These are phyloP conservation scores for Pseudisothecium myosuroides DNA, from an alignment of 225 moss, liverwort and hornwort genomes.

Conservation along the genomic window DNA sequence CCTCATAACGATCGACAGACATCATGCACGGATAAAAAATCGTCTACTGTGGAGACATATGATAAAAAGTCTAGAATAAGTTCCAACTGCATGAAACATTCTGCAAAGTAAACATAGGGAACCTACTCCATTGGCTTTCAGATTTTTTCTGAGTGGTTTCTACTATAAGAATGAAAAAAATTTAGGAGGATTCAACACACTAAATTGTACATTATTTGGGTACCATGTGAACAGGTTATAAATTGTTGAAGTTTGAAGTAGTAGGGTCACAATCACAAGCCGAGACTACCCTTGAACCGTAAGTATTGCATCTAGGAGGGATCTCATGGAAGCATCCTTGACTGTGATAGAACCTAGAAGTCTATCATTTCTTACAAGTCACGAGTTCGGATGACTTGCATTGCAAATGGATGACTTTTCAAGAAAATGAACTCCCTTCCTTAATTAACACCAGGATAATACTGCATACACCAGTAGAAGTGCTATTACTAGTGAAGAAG, in stretches of 20 bases:
- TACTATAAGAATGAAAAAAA: neutral
- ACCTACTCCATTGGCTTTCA: neutral
- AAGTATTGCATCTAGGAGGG: neutral
- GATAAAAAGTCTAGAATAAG: neutral
- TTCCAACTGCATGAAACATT: neutral
- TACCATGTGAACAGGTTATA: neutral
- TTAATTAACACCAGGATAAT: neutral
- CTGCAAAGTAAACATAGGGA: neutral
- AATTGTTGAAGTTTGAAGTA: neutral
- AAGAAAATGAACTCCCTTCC: neutral
- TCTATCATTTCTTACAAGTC: neutral
- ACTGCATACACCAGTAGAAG: neutral
- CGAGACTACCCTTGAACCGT: neutral
- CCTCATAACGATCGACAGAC: neutral
- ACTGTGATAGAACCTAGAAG: neutral
- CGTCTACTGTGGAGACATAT: neutral
- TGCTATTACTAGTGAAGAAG: neutral
- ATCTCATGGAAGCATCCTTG: neutral
- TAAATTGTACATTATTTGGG: neutral
- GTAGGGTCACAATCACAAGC: neutral
- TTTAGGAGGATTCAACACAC: neutral
- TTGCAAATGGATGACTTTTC: neutral
- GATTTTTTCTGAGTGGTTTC: neutral
- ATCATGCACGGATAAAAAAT: neutral
- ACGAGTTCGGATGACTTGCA: neutral